These are phyloP conservation scores for Peronospora belbahrii DNA, from an alignment of 352 stramenopile genomes.

Conservation along the genomic window DNA sequence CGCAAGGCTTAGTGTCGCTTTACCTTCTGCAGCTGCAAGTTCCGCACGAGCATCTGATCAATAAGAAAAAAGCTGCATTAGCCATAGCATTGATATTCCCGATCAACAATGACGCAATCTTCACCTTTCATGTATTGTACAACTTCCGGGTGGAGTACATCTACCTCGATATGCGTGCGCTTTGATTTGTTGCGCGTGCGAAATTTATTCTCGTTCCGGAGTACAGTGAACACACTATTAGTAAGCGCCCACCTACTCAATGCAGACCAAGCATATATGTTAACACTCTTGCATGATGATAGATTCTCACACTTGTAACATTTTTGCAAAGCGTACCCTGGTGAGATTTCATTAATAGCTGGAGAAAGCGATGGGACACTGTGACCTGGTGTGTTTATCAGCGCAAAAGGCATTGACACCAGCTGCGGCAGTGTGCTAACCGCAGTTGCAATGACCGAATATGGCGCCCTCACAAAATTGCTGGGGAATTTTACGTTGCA, in stretches of 20 bases:
- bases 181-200: slow-evolving; percentile 67
- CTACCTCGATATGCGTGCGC: slow-evolving; percentile 48
- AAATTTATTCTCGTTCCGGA: slow-evolving; percentile 88
- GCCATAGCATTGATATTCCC: neutral
- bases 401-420: slow-evolving; percentile 69
- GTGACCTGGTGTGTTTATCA: slow-evolving; percentile 73
- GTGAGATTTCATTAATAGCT: slow-evolving; percentile 78
- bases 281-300: neutral
- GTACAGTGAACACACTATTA: slow-evolving; percentile 86
- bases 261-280: neutral
- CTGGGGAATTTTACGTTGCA: slow-evolving; percentile 93
- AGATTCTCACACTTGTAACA: neutral
- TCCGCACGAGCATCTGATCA: slow-evolving; percentile 33
- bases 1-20: slow-evolving; percentile 27
- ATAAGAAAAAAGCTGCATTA: slow-evolving; percentile 1
- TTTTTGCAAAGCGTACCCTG: slow-evolving; percentile 27
- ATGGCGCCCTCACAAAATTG: slow-evolving; percentile 88
- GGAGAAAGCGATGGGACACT: slow-evolving; percentile 71
- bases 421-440: slow-evolving; percentile 86
- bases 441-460: slow-evolving; percentile 92
- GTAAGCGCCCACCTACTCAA: slow-evolving; percentile 81
- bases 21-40: slow-evolving; percentile 30
- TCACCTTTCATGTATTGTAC: slow-evolving; percentile 73
- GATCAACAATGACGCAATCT: neutral
- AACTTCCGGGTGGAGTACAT: slow-evolving; percentile 68